Base-by-base conservation (phyloP, 768 basidiomycete species). In the Coprinellus micaceus region DNA sequence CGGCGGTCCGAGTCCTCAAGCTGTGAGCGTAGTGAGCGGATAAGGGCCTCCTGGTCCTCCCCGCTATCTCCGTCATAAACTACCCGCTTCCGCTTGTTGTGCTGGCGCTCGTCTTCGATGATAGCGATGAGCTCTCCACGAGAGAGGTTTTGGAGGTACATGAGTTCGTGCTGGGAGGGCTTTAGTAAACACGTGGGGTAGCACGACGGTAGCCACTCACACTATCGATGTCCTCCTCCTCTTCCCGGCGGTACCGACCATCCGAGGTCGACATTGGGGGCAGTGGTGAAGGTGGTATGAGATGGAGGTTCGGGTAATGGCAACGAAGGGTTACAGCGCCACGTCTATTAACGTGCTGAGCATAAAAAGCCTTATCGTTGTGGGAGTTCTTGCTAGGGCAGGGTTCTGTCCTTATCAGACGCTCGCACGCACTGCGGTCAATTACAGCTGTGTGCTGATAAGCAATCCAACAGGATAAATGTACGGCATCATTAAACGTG, bases 351-450 rank as follows among this genome's bases (percentile, higher is more conserved):
- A 51, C 29, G 49, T 36, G 25, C 45, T 47, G 45, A 19, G 19
- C 19, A 51, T 21, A 19, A 36, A 37, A 37, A 37, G 29, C 30
- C 49, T 51, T 51, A 51, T 51, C 49, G 49, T 51, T 33, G 49
- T 51, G 49, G 49, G 49, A 51, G 33, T 33, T 33, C 33, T 15
- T 21, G 10, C 22, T 2, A 5, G 30, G 30, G 40, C 9, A 22
- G 28, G 49, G 26, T 51, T 36, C 29, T 26, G 47, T 48, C 49
- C 49, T 51, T 51, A 51, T 51, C 49, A 51, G 49, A 36, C 49
- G 49, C 49, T 51, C 49, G 49, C 49, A 51, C 49, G 49, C 49
- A 37, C 49, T 51, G 49, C 49, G 49, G 49, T 51, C 49, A 51
- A 36, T 51, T 33, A 19, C 49, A 36, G 49, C 49, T 26, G 49